A percentile compares a stretch with the other conserved stretches of the same genome.
phyloP scores from a whole-genome alignment of 1,284 basidiomycete species.

The Tylopilus sp. region DNA sequence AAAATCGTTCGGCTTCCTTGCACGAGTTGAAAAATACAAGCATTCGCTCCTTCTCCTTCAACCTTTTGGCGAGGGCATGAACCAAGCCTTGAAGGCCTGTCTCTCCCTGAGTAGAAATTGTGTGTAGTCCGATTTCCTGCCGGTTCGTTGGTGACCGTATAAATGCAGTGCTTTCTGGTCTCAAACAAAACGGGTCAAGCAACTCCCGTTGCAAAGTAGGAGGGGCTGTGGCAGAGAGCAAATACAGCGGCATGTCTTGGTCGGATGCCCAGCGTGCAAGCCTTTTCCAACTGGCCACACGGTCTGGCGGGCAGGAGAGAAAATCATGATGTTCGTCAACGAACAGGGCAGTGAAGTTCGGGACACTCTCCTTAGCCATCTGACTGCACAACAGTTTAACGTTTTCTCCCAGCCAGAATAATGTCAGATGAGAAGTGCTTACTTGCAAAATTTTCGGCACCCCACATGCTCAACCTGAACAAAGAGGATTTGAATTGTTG shows the following conservation, averaged over 20 bases:
- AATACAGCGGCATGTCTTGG: background rate
- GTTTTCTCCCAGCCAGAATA: background rate
- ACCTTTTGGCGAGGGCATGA: background rate
- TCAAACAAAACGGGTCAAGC: background rate
- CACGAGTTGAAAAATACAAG: constrained; percentile 6
- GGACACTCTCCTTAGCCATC: background rate
- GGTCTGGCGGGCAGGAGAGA: constrained; percentile 1
- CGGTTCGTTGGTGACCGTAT: constrained; percentile 1
- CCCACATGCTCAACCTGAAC: constrained; percentile 13
- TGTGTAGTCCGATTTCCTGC: constrained; percentile 5
- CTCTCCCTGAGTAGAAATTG: background rate
- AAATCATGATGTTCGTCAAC: constrained; percentile 7
- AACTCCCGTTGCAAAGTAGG: background rate
- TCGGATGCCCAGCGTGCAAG: constrained; percentile 3
- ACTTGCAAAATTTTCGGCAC: background rate
- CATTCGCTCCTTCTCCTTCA: constrained; percentile 3
- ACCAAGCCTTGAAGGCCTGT: background rate
- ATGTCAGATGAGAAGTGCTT: background rate
- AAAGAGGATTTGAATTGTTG: constrained; percentile 2
- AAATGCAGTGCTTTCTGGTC: background rate
- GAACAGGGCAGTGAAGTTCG: background rate
- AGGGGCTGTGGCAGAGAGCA: constrained; percentile 4
- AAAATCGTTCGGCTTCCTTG: background rate
- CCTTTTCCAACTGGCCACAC: background rate
- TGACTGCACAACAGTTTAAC: background rate